A percentile compares a stretch with the other conserved stretches of the same genome.
Evolutionary conservation across 176 grass and related monocot genomes (phyloP).

Genomic region (Oryza australiensis): DNA sequence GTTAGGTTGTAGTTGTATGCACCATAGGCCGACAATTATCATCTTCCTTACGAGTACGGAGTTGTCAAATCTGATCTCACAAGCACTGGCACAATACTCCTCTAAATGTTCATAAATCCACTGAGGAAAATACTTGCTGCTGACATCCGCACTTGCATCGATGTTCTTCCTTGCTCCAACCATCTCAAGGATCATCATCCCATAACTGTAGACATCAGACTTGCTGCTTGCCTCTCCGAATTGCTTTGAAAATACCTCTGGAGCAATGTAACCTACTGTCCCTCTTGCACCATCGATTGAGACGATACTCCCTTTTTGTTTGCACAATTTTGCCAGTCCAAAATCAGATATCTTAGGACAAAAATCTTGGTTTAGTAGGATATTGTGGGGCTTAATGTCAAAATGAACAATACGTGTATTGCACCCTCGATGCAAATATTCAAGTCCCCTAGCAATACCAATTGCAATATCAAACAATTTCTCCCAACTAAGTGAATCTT

Average conservation of each 20-base stretch:
- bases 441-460: slow-evolving; percentile 46
- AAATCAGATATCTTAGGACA: slow-evolving; percentile 48
- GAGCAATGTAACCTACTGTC: slow-evolving; percentile 41
- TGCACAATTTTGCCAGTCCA: slow-evolving; percentile 39
- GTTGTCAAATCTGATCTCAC: slow-evolving; percentile 27
- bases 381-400: slow-evolving; percentile 49
- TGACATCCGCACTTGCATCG: not conserved
- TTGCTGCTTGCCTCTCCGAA: slow-evolving; percentile 47
- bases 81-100: slow-evolving; percentile 26
- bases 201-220: slow-evolving; percentile 63
- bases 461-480: slow-evolving; percentile 50
- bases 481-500: slow-evolving; percentile 27
- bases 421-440: slow-evolving; percentile 40
- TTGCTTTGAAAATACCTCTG: slow-evolving; percentile 27
- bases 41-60: slow-evolving; percentile 45
- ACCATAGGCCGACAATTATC: slow-evolving; percentile 58
- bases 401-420: slow-evolving; percentile 47
- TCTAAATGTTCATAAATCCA: slow-evolving; percentile 49
- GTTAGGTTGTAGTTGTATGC: slow-evolving; percentile 43
- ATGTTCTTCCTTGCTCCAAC: slow-evolving; percentile 41
- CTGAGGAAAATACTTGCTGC: slow-evolving; percentile 44
- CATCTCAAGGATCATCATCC: slow-evolving; percentile 67
- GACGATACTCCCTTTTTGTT: slow-evolving; percentile 18
- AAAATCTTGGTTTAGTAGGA: slow-evolving; percentile 32
- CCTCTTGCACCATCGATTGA: slow-evolving; percentile 43